Evolutionary conservation across 768 basidiomycete species (phyloP).

Genomic region (Boletus reticulatus): DNA sequence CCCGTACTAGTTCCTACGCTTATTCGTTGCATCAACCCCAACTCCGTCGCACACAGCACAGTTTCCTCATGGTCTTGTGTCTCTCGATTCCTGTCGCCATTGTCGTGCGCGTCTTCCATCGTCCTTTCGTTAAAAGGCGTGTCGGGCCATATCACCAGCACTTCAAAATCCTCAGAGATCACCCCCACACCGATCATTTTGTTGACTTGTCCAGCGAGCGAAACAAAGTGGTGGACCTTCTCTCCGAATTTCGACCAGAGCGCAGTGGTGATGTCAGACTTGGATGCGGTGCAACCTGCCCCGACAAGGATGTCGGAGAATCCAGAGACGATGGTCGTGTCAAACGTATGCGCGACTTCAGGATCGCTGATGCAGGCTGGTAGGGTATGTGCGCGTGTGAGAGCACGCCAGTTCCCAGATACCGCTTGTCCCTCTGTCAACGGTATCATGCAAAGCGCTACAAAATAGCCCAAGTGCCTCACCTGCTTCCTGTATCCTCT

Average conservation of each 20-base stretch:
- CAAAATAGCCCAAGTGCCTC: constrained; percentile 7
- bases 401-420: constrained; percentile 41
- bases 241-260: constrained; percentile 42
- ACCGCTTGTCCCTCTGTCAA: constrained; percentile 41
- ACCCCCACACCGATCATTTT: constrained; percentile 22
- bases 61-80: neutral
- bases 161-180: constrained; percentile 27
- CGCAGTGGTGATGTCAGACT: constrained; percentile 33
- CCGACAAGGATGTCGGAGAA: constrained; percentile 27
- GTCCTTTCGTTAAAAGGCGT: constrained; percentile 5
- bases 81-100: constrained; percentile 8
- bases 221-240: constrained; percentile 40
- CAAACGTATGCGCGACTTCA: constrained; percentile 10
- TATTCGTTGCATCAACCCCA: constrained; percentile 29
- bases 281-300: constrained; percentile 21
- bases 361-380: constrained; percentile 12
- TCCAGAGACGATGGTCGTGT: constrained; percentile 12
- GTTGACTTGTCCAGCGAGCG: constrained; percentile 45
- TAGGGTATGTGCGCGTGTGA: constrained; percentile 29
- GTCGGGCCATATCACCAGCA: constrained; percentile 14
- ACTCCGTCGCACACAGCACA: constrained; percentile 34
- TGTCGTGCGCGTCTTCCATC: constrained; percentile 28
- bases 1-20: constrained; percentile 5
- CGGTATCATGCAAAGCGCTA: neutral
- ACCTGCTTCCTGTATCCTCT: constrained; percentile 34